phyloP scores from a whole-genome alignment of 2,329 filamentous ascomycete genomes.

The Chrysoporthe cubensis region DNA sequence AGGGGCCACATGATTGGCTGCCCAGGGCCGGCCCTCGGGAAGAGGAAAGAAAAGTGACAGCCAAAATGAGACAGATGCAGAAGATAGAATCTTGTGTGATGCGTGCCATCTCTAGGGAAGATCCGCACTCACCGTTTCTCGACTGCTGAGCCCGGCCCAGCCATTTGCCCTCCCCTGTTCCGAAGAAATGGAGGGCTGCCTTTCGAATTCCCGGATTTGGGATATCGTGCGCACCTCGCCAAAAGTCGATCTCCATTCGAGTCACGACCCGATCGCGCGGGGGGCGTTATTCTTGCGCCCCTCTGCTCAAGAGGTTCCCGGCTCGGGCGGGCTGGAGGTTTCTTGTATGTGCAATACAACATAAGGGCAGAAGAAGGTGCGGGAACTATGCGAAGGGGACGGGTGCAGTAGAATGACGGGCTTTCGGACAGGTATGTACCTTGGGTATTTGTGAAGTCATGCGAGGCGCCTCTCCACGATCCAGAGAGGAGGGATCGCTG shows the following conservation, averaged over 20 bases:
- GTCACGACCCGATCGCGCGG: background rate
- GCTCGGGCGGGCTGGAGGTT: background rate
- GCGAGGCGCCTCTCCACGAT: conserved; percentile 43
- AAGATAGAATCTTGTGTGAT: conserved; percentile 18
- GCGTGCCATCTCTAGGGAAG: conserved; percentile 10
- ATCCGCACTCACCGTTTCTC: conserved; percentile 24
- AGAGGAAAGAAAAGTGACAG: conserved; percentile 18
- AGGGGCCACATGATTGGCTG: conserved; percentile 8
- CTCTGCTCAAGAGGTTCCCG: background rate
- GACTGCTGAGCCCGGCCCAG: conserved; percentile 8
- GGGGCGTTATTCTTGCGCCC: background rate
- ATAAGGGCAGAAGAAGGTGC: conserved; percentile 19
- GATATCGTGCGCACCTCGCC: background rate
- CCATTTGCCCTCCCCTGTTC: conserved; percentile 8
- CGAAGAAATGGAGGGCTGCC: background rate
- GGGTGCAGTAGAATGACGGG: conserved; percentile 6
- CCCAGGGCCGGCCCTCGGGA: background rate
- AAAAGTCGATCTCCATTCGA: background rate
- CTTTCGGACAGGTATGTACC: conserved; percentile 37
- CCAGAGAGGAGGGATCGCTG: conserved; percentile 40
- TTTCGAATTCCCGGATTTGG: background rate
- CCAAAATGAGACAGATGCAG: conserved; percentile 26
- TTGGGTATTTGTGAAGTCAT: conserved; percentile 53
- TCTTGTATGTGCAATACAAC: conserved; percentile 12
- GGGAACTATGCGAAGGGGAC: conserved; percentile 21